These are phyloP conservation scores for Lathyrus tuberosus DNA, from an alignment of 306 rosid species.

Conservation along the genomic window DNA sequence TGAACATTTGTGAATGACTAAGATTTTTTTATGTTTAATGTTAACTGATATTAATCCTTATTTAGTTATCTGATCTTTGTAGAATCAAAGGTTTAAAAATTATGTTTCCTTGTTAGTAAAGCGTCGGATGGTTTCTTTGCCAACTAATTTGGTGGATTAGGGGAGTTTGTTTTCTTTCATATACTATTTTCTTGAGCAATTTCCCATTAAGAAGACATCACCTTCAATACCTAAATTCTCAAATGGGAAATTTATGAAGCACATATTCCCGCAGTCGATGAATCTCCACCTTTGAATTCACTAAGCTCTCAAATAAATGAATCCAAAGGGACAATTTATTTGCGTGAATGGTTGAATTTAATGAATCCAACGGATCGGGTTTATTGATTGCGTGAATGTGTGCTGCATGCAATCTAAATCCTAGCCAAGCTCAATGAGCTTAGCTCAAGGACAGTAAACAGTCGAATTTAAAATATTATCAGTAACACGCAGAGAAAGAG, in stretches of 20 bases:
- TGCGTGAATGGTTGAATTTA: not conserved
- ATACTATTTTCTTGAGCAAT: no score
- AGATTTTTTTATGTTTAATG: no score
- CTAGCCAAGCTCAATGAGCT: not conserved
- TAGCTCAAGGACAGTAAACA: slow-evolving; percentile 16
- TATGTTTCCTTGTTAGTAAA: no score
- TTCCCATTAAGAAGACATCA: no score
- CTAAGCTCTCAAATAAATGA: not conserved
- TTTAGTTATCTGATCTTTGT: no score
- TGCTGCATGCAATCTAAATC: not conserved
- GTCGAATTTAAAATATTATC: slow-evolving; percentile 14
- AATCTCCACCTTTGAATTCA: not conserved
- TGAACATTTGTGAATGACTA: no score
- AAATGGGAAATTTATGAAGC: not conserved
- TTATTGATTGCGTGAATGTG: not conserved
- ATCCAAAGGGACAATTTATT: not conserved
- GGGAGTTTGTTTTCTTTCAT: no score
- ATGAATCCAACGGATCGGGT: not conserved
- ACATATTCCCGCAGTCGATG: not conserved
- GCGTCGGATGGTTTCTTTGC: no score
- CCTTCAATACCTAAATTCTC: no score
- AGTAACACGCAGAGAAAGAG: slow-evolving; percentile 35
- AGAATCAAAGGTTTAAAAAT: no score
- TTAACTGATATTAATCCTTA: no score
- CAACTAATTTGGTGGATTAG: no score